phyloP scores from a whole-genome alignment of 2,329 filamentous ascomycete genomes.

The Aspergillus viridinutans region DNA sequence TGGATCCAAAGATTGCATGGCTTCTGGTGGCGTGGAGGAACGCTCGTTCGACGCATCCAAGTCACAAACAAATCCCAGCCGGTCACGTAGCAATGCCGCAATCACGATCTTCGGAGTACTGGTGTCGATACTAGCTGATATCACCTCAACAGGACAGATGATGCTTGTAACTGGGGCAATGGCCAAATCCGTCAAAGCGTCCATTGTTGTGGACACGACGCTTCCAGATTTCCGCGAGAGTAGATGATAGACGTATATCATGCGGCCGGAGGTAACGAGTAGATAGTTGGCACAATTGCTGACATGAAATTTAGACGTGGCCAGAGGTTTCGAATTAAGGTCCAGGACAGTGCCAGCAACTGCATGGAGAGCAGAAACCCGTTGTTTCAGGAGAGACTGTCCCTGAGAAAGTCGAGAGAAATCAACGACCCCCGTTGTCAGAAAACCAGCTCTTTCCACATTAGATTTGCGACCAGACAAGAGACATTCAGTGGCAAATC shows the following conservation, averaged over 20 bases:
- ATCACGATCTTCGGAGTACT: constrained; percentile 53
- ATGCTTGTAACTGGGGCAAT: constrained; percentile 50
- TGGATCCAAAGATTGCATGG: constrained; percentile 25
- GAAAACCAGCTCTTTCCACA: constrained; percentile 31
- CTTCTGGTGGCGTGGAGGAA: constrained; percentile 8
- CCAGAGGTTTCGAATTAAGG: background rate
- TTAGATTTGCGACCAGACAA: constrained; percentile 34
- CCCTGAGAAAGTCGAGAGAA: constrained; percentile 22
- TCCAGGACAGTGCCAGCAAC: constrained; percentile 23
- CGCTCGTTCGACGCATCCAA: constrained; percentile 29
- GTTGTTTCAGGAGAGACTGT: constrained; percentile 9
- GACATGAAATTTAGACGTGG: constrained; percentile 44
- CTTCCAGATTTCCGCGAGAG: constrained; percentile 13
- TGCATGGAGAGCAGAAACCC: constrained; percentile 3
- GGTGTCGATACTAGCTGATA: constrained; percentile 61
- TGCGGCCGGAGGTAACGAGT: constrained; percentile 50
- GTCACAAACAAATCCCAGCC: constrained; percentile 60
- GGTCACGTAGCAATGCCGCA: constrained; percentile 56
- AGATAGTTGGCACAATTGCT: constrained; percentile 58
- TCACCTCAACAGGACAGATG: constrained; percentile 53
- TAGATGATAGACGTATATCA: constrained; percentile 56
- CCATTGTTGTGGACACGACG: constrained; percentile 17
- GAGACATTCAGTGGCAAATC: constrained; percentile 49
- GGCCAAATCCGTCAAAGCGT: constrained; percentile 24
- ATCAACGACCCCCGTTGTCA: constrained; percentile 33